Conservation (phyloP, 495 filamentous ascomycete genomes). For the Podospora australis region DNA sequence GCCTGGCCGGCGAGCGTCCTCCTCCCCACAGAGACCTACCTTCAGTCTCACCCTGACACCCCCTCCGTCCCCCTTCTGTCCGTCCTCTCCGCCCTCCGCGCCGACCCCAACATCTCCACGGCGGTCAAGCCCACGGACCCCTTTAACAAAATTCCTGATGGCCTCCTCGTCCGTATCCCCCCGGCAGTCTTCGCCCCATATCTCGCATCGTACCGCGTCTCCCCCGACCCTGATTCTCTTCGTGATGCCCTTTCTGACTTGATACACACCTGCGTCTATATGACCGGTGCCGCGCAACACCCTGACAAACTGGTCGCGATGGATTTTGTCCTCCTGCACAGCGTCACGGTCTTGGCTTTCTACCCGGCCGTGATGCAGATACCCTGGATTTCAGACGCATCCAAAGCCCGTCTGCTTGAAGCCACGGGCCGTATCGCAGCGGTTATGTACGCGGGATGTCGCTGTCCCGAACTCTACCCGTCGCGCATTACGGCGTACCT, state of each 20-base stretch:
- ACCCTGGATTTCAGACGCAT: neutral
- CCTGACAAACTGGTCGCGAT: conserved; percentile 1
- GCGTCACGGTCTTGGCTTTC: neutral
- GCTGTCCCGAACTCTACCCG: conserved; percentile 3
- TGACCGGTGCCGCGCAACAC: conserved; percentile 2
- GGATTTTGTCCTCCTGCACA: conserved; percentile 4
- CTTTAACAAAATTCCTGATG: conserved; percentile 2
- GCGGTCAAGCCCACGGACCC: neutral
- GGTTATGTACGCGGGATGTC: conserved; percentile 4
- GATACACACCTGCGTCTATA: conserved; percentile 1
- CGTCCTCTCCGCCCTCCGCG: neutral
- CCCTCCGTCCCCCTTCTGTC: neutral
- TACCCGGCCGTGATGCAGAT: conserved; percentile 1
- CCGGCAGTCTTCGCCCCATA: neutral
- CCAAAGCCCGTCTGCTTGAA: conserved; percentile 3
- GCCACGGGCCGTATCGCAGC: conserved; percentile 1
- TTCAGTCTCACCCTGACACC: conserved; percentile 11
- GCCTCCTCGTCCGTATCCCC: neutral
- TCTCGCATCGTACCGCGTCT: neutral
- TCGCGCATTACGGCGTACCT: neutral
- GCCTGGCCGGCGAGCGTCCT: conserved; percentile 44
- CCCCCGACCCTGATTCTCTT: neutral
- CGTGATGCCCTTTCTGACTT: neutral
- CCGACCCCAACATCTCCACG: neutral
- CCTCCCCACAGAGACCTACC: conserved; percentile 42